These are phyloP conservation scores for Dactylonectria estremocensis DNA, from an alignment of 2,329 filamentous ascomycete genomes.

Conservation along the genomic window DNA sequence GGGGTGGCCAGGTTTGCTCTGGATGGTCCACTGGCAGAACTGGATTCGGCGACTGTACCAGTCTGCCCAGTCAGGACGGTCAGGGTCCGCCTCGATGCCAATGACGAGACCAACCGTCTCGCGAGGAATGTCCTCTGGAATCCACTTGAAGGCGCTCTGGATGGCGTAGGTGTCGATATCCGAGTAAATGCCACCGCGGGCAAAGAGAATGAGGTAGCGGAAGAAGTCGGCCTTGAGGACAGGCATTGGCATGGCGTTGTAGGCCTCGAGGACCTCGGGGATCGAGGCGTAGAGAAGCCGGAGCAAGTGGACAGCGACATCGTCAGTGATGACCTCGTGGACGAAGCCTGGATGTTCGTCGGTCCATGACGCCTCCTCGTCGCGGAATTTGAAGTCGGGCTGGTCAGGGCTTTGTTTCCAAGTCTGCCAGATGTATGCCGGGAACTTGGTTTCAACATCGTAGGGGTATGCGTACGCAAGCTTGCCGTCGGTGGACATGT, in stretches of 20 bases:
- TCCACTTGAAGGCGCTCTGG: conserved; percentile 88
- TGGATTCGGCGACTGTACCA: conserved; percentile 98
- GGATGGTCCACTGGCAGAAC: conserved; percentile 99
- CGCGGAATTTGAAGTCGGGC: conserved; percentile 83
- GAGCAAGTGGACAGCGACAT: conserved; percentile 85
- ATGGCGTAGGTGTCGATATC: conserved; percentile 94
- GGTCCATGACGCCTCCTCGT: conserved; percentile 91
- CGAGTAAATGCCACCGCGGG: conserved; percentile 80
- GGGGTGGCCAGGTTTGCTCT: conserved; percentile 94
- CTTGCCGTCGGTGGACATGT: conserved; percentile 82
- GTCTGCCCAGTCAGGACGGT: conserved; percentile 90
- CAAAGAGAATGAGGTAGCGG: conserved; percentile 78
- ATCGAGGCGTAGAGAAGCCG: conserved; percentile 88
- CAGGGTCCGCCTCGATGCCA: conserved; percentile 96
- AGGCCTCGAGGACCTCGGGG: conserved; percentile 85
- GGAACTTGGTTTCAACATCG: conserved; percentile 89
- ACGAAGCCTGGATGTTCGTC: conserved; percentile 90
- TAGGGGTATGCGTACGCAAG: conserved; percentile 96
- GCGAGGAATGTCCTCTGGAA: conserved; percentile 83
- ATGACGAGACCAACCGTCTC: conserved; percentile 88
- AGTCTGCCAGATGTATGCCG: conserved; percentile 99
- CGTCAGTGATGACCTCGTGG: conserved; percentile 97
- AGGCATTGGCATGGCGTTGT: conserved; percentile 78
- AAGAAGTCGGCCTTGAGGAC: conserved; percentile 87
- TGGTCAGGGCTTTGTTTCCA: conserved; percentile 92